These are phyloP conservation scores for Fusarium sp. DNA, from an alignment of 2,329 filamentous ascomycete genomes.

Conservation along the genomic window DNA sequence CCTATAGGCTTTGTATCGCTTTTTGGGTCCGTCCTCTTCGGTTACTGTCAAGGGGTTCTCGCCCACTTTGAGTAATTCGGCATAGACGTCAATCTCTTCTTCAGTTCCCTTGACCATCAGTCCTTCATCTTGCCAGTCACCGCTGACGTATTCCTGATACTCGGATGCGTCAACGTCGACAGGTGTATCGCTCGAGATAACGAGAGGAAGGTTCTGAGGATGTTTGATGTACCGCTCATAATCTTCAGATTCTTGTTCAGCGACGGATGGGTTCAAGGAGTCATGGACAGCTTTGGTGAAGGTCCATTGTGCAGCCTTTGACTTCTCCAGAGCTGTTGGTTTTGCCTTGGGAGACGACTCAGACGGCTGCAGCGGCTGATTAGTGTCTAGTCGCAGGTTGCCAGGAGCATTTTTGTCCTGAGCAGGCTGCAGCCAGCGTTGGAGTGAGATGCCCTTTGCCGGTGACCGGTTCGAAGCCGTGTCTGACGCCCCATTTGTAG, in stretches of 20 bases:
- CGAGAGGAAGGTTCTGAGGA: conserved; percentile 88
- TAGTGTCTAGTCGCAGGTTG: conserved; percentile 30
- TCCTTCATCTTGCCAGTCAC: conserved; percentile 73
- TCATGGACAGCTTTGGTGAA: conserved; percentile 88
- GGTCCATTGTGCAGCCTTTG: conserved; percentile 88
- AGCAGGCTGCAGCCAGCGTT: conserved; percentile 72
- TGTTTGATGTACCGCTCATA: conserved; percentile 92
- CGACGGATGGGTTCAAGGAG: conserved; percentile 88
- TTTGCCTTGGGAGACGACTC: conserved; percentile 61
- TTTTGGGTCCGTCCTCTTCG: conserved; percentile 89
- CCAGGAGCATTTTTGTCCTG: conserved; percentile 53
- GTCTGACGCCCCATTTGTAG: conserved; percentile 59
- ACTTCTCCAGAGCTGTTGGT: conserved; percentile 78
- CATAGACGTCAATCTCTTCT: conserved; percentile 71
- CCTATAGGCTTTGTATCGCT: conserved; percentile 95
- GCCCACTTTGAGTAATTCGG: conserved; percentile 80
- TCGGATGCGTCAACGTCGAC: conserved; percentile 73
- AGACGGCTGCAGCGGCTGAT: conserved; percentile 34
- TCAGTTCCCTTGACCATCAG: conserved; percentile 67
- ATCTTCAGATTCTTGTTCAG: conserved; percentile 82
- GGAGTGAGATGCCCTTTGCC: conserved; percentile 67
- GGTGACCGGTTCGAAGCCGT: conserved; percentile 57
- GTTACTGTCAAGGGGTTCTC: conserved; percentile 91
- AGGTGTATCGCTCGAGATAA: conserved; percentile 78
- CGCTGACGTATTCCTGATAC: conserved; percentile 85